Conservation (phyloP, 192 early-diverging fungal species). For the Diversispora eburnea region DNA sequence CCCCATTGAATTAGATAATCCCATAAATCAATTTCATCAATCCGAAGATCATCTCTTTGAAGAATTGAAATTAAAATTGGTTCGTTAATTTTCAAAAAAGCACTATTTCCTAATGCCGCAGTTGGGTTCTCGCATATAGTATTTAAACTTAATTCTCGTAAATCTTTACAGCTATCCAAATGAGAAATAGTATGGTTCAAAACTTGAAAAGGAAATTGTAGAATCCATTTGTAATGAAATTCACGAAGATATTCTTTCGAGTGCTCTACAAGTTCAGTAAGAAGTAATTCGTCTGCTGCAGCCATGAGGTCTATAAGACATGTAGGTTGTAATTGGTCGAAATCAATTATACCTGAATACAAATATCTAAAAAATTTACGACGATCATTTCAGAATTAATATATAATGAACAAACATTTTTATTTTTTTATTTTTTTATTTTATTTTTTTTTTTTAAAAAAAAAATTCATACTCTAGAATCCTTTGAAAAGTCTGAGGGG, state of each 20-base stretch:
- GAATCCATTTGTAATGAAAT: not conserved
- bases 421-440: not conserved
- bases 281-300: not conserved
- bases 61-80: not conserved
- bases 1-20: conserved; percentile 22
- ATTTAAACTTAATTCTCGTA: not conserved
- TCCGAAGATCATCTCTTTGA: conserved; percentile 9
- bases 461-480: not conserved
- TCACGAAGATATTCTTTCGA: not conserved
- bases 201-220: not conserved
- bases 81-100: not conserved
- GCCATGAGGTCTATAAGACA: not conserved
- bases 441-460: too few relatives aligned
- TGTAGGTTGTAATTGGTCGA: not conserved
- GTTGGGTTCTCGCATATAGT: not conserved
- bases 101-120: not conserved
- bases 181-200: not conserved
- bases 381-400: not conserved
- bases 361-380: not conserved
- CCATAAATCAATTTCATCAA: conserved; percentile 20
- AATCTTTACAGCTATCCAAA: not conserved
- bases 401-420: not conserved
- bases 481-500: conserved; percentile 2
- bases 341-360: not conserved
- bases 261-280: not conserved